Evolutionary conservation across 192 early-diverging fungal species (phyloP).

Genomic region (Allomyces arbusculus): DNA sequence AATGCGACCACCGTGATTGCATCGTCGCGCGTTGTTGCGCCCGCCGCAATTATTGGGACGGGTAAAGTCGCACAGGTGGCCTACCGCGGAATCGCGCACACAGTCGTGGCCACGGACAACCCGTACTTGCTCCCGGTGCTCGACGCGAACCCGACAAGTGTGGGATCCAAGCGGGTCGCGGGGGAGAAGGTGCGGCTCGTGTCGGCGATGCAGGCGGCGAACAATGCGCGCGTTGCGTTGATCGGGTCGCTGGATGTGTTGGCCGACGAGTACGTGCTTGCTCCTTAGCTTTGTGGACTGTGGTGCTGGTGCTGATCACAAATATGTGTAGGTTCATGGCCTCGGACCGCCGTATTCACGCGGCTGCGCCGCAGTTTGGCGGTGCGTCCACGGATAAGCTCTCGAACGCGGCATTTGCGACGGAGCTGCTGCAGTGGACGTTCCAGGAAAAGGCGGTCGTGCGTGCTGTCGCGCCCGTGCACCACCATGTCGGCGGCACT

Average conservation of each 20-base stretch:
- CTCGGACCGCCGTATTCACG: too few relatives aligned
- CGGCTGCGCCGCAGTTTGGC: too few relatives aligned
- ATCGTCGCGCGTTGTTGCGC: not conserved
- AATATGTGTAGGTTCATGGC: too few relatives aligned
- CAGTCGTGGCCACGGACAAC: too few relatives aligned
- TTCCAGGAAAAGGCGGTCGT: slow-evolving; percentile 83
- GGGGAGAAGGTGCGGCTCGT: slow-evolving; percentile 25
- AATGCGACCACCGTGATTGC: too few relatives aligned
- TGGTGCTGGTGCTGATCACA: too few relatives aligned
- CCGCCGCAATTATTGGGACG: not conserved
- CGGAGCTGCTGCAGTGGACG: slow-evolving; percentile 63
- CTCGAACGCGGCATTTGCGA: slow-evolving; percentile 47
- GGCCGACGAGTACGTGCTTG: slow-evolving; percentile 37
- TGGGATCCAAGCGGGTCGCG: too few relatives aligned
- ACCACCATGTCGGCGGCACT: slow-evolving; percentile 43
- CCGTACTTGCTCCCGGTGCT: too few relatives aligned
- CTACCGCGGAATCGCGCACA: too few relatives aligned
- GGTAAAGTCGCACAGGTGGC: not conserved
- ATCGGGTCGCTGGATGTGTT: slow-evolving; percentile 67
- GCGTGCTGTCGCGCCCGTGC: slow-evolving; percentile 36
- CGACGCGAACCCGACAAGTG: too few relatives aligned
- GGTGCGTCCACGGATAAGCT: too few relatives aligned
- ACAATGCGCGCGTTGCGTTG: slow-evolving; percentile 71
- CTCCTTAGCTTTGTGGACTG: not conserved
- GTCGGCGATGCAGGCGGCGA: slow-evolving; percentile 66